These are phyloP conservation scores for Diversispora epigaea DNA, from an alignment of 192 early-diverging fungal genomes.

Conservation along the genomic window DNA sequence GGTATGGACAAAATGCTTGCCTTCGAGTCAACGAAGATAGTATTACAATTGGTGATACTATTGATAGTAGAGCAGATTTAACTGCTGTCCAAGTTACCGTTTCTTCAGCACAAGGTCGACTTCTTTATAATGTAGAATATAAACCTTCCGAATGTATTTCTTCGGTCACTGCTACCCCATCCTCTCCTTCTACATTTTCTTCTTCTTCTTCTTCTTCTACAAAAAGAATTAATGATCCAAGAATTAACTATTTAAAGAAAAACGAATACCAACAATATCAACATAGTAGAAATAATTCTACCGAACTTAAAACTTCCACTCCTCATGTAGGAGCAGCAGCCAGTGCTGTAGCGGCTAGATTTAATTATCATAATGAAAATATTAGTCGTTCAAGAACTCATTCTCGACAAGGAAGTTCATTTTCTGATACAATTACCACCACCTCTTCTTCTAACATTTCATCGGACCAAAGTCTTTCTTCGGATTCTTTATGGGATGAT, in stretches of 20 bases:
- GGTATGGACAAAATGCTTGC: slow-evolving; percentile 11
- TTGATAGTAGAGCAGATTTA: neutral
- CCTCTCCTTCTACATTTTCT: neutral
- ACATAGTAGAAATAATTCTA: neutral
- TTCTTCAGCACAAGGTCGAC: neutral
- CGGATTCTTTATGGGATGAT: slow-evolving; percentile 16
- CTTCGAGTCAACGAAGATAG: neutral
- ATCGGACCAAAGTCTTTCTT: neutral
- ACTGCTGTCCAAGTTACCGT: slow-evolving; percentile 15
- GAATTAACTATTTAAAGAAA: too few species aligned
- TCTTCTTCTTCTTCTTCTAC: neutral
- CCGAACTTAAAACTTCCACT: neutral
- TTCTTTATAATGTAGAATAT: slow-evolving; percentile 13
- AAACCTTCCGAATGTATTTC: neutral
- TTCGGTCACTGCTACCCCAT: too few species aligned
- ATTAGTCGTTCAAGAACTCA: neutral
- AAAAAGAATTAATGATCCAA: too few species aligned
- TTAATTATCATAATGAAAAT: neutral
- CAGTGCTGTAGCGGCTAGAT: neutral
- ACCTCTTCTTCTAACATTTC: neutral
- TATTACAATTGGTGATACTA: neutral
- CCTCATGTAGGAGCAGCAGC: neutral
- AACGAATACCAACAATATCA: too few species aligned
- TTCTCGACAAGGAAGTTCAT: neutral
- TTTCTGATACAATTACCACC: neutral